Evolutionary conservation across 192 early-diverging fungal species (phyloP).

Genomic region (Entophlyctis helioformis): DNA sequence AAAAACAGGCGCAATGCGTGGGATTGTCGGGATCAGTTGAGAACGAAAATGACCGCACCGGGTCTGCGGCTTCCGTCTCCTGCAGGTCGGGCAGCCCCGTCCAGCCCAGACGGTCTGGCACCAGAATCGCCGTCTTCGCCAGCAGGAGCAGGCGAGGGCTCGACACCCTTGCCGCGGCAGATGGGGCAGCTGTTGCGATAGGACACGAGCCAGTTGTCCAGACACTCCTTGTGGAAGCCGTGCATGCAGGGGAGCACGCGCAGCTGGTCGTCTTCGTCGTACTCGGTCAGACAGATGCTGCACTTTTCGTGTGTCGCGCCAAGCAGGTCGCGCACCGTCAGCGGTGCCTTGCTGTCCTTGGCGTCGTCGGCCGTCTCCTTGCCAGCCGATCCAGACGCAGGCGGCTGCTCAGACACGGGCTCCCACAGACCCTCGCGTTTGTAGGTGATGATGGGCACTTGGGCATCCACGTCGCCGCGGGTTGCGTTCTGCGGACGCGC

Average conservation of each 20-base stretch:
- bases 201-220: slow-evolving; percentile 18
- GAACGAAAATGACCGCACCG: too few species aligned
- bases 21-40: too few species aligned
- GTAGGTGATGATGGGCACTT: slow-evolving; percentile 20
- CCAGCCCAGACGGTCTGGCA: too few species aligned
- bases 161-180: slow-evolving; percentile 23
- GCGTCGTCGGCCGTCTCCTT: background rate
- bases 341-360: background rate
- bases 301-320: slow-evolving; percentile 28
- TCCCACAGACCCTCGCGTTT: background rate
- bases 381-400: background rate
- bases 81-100: too few species aligned
- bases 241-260: slow-evolving; percentile 31
- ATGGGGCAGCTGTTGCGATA: slow-evolving; percentile 32
- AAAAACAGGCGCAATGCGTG: too few species aligned
- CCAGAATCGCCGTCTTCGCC: too few species aligned
- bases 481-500: slow-evolving; percentile 26
- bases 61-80: too few species aligned
- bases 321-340: slow-evolving; percentile 17
- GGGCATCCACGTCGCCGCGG: slow-evolving; percentile 18
- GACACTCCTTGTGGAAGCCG: slow-evolving; percentile 23
- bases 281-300: slow-evolving; percentile 29
- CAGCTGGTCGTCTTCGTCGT: slow-evolving; percentile 28
- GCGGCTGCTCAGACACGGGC: background rate
- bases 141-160: too few species aligned